A percentile compares a stretch with the other conserved stretches of the same genome.
Conservation (phyloP, 495 filamentous ascomycete species). For the Amniculicola lignicola region DNA sequence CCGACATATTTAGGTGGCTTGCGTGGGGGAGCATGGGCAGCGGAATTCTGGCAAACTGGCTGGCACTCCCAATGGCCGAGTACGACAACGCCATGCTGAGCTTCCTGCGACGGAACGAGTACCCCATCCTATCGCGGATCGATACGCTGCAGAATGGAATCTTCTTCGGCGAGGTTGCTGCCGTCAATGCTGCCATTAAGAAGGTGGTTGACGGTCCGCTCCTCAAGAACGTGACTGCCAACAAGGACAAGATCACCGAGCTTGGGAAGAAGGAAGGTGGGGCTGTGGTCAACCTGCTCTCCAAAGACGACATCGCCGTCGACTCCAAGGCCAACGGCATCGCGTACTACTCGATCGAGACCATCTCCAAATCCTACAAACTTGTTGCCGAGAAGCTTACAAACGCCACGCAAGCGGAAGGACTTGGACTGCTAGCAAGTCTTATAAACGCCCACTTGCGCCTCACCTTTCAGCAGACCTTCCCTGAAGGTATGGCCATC, state of each 20-base stretch:
- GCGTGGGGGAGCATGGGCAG: conserved; percentile 94
- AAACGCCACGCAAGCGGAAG: conserved; percentile 43
- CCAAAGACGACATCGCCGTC: conserved; percentile 56
- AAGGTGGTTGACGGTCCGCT: conserved; percentile 53
- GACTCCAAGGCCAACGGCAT: conserved; percentile 63
- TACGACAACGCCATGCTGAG: conserved; percentile 69
- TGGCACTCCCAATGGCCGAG: conserved; percentile 80
- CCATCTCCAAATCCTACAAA: conserved; percentile 60
- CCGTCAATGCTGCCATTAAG: conserved; percentile 65
- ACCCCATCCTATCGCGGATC: conserved; percentile 69
- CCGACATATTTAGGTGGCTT: conserved; percentile 79
- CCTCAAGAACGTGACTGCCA: conserved; percentile 27
- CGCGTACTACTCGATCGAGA: conserved; percentile 71
- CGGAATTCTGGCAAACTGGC: conserved; percentile 75
- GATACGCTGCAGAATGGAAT: conserved; percentile 68
- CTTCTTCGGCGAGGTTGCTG: conserved; percentile 66
- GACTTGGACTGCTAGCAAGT: conserved; percentile 60
- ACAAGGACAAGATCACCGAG: conserved; percentile 25
- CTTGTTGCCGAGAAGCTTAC: conserved; percentile 60
- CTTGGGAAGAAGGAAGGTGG: conserved; percentile 53
- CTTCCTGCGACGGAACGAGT: conserved; percentile 69
- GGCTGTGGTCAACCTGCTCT: conserved; percentile 57
- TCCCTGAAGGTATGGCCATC: conserved; percentile 69
- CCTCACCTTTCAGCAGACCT: conserved; percentile 76
- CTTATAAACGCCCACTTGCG: conserved; percentile 88